Percentiles rank a stretch among this genome's conserved stretches.
Evolutionary conservation across 179 eudicot genomes (phyloP).

Genomic region (Silene vulgaris): DNA sequence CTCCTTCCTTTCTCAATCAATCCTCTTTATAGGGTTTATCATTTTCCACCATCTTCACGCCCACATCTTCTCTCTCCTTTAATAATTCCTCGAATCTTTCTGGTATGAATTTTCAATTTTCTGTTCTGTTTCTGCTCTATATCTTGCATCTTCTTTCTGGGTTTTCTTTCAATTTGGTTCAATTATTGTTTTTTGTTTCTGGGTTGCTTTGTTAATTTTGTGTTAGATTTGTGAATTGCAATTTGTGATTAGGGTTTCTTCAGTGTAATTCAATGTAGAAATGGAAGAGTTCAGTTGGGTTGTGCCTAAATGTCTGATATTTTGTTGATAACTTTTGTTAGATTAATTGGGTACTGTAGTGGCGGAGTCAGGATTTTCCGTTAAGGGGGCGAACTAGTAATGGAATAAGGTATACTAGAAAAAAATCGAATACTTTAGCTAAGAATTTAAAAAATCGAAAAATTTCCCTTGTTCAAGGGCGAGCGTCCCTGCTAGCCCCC

Average conservation of each 20-base stretch:
- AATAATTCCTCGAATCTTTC: background rate
- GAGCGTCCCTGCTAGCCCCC: too few relatives aligned
- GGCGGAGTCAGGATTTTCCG: too few relatives aligned
- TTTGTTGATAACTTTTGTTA: background rate
- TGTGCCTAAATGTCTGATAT: constrained; percentile 14
- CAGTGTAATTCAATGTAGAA: constrained; percentile 6
- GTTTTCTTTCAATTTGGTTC: constrained; percentile 13
- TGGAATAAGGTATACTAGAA: too few relatives aligned
- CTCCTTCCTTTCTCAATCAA: background rate
- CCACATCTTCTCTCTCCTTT: constrained; percentile 1
- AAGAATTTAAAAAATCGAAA: too few relatives aligned
- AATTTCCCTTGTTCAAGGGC: too few relatives aligned
- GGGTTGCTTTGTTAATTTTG: background rate
- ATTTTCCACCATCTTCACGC: constrained; percentile 2
- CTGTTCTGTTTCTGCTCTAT: background rate
- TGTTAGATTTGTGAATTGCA: background rate
- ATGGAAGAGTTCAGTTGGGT: background rate
- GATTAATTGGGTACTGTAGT: constrained; percentile 6
- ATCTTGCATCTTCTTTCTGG: constrained; percentile 15
- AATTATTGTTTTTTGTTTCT: constrained; percentile 16
- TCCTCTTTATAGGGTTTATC: background rate
- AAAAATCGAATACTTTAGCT: too few relatives aligned
- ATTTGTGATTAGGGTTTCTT: constrained; percentile 7
- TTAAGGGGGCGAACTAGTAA: too few relatives aligned
- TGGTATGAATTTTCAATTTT: background rate